These are phyloP conservation scores for Cyclotella choctawhatcheeana DNA, from an alignment of 108 stramenopile genomes.

Conservation along the genomic window DNA sequence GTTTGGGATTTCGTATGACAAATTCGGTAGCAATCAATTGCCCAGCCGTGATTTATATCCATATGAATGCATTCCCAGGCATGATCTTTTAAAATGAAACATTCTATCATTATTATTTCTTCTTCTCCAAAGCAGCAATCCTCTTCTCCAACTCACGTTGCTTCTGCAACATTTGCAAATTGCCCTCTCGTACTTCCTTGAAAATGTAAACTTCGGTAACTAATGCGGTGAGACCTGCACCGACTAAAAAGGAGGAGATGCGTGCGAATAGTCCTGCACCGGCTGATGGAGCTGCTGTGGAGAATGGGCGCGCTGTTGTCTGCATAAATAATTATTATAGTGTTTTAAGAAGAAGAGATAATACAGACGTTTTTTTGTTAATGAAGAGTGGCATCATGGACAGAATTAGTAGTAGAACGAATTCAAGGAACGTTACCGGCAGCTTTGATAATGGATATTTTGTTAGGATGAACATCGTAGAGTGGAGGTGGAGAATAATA, in stretches of 20 bases:
- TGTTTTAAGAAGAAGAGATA: not conserved
- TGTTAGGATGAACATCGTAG: not conserved
- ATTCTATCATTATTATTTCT: too few relatives aligned
- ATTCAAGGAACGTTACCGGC: too few relatives aligned
- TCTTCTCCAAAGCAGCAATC: constrained; percentile 67
- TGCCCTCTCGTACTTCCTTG: constrained; percentile 73
- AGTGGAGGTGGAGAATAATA: not conserved
- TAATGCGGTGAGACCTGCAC: constrained; percentile 78
- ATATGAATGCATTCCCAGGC: too few relatives aligned
- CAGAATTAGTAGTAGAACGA: too few relatives aligned
- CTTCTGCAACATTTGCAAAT: constrained; percentile 70
- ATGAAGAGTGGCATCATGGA: not conserved
- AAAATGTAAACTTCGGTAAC: constrained; percentile 78
- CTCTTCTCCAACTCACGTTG: constrained; percentile 80
- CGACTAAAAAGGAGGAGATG: constrained; percentile 70
- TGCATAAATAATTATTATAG: too few relatives aligned
- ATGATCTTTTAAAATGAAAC: too few relatives aligned
- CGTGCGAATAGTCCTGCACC: constrained; percentile 53
- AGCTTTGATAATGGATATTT: not conserved
- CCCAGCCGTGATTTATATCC: too few relatives aligned
- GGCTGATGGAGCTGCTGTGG: constrained; percentile 19
- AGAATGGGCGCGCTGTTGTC: constrained; percentile 9
- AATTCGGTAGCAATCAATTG: too few relatives aligned
- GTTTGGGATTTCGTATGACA: too few relatives aligned
- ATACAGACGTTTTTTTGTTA: not conserved